Evolutionary conservation across 2,329 filamentous ascomycete genomes (phyloP), one percentile per base, ranked within the genome.

Genomic region (Colletotrichum sp.): DNA sequence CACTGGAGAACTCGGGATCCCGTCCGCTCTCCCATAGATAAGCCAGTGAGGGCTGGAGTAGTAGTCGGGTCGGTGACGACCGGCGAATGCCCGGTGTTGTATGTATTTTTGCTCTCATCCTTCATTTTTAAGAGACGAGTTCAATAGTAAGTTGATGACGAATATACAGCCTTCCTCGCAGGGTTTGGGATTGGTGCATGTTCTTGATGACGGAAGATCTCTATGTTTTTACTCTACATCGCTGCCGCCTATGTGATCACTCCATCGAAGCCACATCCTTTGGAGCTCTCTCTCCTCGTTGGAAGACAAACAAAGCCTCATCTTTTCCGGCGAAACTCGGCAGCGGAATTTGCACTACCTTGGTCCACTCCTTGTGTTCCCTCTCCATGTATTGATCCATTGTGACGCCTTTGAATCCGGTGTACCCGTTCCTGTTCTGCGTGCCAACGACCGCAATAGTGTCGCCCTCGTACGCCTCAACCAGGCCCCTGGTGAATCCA

Each of bases 261-360:
- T 48, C 15, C 24, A 3, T 36, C 24, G 32, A 13, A n/a, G 3
- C 16, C 55, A 16, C 63, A 13, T 71, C 36, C 39, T 71, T 74
- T 8, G 82, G 82, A 24, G 83, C 86, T 75, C 84, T 82, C n/a
- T 85, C 80, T 18, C 87, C 87, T 70, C 88, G 82, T 79, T 90
- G 87, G 78, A 93, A 95, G 24, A 94, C 88, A 83, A 92, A 95
- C 71, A 95, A 80, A 0, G 92, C 94, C 84, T 96, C 94, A 79
- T 96, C 94, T 82, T 95, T 95, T 32, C 92, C 94, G 4, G 93
- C 91, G 83, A 95, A 95, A 82, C 93, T 94, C 26, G 93, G 93
- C 80, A 96, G 82, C 6, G 93, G 89, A 77, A 95, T 87, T 85
- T 94, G 92, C 16, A 91, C 87, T 4, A 90, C 87, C 82, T 90